These are phyloP conservation scores for Exophiala phaeomuriformis DNA, from an alignment of 2,329 filamentous ascomycete species.

Conservation along the genomic window DNA sequence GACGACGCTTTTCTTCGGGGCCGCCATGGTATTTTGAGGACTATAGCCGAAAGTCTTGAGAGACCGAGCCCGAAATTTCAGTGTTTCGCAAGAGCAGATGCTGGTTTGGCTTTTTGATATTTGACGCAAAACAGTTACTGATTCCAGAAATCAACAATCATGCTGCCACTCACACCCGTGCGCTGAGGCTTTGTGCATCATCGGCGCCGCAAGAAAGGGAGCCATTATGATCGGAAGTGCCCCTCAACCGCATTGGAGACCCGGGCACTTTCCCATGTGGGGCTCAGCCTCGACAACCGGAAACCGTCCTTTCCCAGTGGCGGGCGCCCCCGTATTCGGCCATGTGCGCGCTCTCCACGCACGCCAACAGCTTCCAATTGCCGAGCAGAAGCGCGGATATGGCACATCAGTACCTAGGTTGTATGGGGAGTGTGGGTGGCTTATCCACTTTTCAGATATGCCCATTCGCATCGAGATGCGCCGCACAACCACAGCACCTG, in stretches of 20 bases:
- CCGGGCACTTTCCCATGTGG: conserved; percentile 11
- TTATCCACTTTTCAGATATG: neutral
- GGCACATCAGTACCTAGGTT: neutral
- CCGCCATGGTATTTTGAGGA: neutral
- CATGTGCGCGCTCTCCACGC: neutral
- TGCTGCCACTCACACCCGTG: too few species aligned
- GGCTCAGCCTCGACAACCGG: conserved; percentile 11
- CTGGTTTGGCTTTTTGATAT: too few species aligned
- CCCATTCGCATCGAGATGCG: neutral
- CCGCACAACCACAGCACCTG: conserved; percentile 2
- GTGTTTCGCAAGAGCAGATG: neutral
- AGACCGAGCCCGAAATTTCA: too few species aligned
- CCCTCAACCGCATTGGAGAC: conserved; percentile 3
- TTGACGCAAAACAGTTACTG: too few species aligned
- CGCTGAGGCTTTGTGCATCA: too few species aligned
- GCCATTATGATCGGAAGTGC: conserved; percentile 11
- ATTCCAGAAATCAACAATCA: too few species aligned
- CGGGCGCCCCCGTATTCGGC: neutral
- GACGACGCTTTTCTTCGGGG: conserved; percentile 27
- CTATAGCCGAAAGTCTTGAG: neutral
- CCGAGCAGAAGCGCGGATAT: neutral
- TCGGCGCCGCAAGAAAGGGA: too few species aligned
- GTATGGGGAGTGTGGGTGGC: neutral
- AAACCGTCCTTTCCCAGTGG: neutral
- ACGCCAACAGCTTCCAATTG: too few species aligned